Evolutionary conservation across 2,329 filamentous ascomycete species (phyloP).

Genomic region (Sarocladium oryzae): DNA sequence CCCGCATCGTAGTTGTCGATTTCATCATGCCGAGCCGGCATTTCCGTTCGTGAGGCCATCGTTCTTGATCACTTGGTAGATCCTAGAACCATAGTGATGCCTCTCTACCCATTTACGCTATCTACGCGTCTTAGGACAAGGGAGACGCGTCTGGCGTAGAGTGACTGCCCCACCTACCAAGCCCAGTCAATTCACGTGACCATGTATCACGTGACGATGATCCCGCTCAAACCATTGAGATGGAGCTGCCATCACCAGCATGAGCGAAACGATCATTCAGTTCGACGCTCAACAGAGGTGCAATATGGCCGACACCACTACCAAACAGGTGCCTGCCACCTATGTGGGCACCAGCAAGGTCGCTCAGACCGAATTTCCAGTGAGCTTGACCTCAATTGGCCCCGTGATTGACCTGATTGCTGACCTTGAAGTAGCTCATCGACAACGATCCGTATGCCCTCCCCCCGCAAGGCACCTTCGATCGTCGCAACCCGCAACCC

Average conservation of each 20-base stretch:
- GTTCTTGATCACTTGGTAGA: neutral
- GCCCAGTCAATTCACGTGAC: constrained; percentile 6
- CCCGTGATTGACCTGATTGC: constrained; percentile 16
- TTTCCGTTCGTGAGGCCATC: neutral
- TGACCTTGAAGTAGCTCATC: constrained; percentile 66
- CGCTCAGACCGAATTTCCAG: constrained; percentile 78
- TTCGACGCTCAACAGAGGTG: constrained; percentile 9
- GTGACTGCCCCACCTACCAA: neutral
- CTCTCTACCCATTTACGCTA: neutral
- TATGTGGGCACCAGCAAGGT: constrained; percentile 56
- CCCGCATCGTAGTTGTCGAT: constrained; percentile 72
- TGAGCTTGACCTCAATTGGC: constrained; percentile 40
- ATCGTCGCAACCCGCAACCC: constrained; percentile 10
- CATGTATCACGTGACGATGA: neutral
- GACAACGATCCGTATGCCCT: constrained; percentile 87
- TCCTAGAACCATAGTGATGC: too few species aligned
- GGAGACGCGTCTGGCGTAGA: constrained; percentile 9
- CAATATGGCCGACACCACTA: constrained; percentile 33
- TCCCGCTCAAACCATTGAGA: neutral
- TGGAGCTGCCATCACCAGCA: constrained; percentile 4
- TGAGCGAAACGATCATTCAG: constrained; percentile 9
- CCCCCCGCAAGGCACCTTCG: neutral
- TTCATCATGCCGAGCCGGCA: constrained; percentile 42
- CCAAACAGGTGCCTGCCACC: constrained; percentile 28
- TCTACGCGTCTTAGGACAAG: constrained; percentile 11